Percentiles rank a stretch among this genome's conserved stretches.
Conservation (phyloP, 2,329 filamentous ascomycete species). For the Amphichorda felina region DNA sequence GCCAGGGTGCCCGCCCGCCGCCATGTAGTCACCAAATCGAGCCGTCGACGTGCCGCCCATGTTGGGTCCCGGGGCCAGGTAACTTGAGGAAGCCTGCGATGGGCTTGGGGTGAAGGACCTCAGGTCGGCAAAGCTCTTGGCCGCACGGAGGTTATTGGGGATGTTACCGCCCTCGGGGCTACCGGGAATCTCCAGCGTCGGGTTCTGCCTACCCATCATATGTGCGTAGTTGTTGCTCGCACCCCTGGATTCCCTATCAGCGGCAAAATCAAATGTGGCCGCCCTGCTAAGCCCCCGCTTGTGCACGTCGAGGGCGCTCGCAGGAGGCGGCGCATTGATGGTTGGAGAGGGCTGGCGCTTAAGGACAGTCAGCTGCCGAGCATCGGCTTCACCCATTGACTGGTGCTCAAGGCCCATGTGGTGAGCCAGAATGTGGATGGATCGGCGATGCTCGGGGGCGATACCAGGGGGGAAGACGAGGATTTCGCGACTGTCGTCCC, state of each 20-base stretch:
- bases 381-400: slow-evolving; percentile 78
- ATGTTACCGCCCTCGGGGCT: slow-evolving; percentile 52
- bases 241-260: slow-evolving; percentile 56
- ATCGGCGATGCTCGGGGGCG: slow-evolving; percentile 72
- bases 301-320: slow-evolving; percentile 62
- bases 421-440: slow-evolving; percentile 88
- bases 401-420: slow-evolving; percentile 87
- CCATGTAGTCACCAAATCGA: slow-evolving; percentile 34
- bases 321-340: slow-evolving; percentile 45
- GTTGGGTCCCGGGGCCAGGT: slow-evolving; percentile 37
- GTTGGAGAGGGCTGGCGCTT: slow-evolving; percentile 46
- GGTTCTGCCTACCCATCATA: slow-evolving; percentile 67
- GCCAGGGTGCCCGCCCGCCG: slow-evolving; percentile 17
- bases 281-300: slow-evolving; percentile 82
- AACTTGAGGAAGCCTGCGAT: slow-evolving; percentile 74
- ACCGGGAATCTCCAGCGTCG: slow-evolving; percentile 79
- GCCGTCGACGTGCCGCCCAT: slow-evolving; percentile 28
- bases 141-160: slow-evolving; percentile 74
- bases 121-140: slow-evolving; percentile 93
- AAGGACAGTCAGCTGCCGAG: slow-evolving; percentile 83
- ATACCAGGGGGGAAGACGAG: slow-evolving; percentile 75
- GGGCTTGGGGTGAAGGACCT: slow-evolving; percentile 93
- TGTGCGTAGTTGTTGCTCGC: slow-evolving; percentile 57
- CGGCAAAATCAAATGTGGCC: slow-evolving; percentile 94
- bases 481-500: slow-evolving; percentile 64